Evolutionary conservation across 768 basidiomycete species (phyloP).

Genomic region (Tricholoma sp.): DNA sequence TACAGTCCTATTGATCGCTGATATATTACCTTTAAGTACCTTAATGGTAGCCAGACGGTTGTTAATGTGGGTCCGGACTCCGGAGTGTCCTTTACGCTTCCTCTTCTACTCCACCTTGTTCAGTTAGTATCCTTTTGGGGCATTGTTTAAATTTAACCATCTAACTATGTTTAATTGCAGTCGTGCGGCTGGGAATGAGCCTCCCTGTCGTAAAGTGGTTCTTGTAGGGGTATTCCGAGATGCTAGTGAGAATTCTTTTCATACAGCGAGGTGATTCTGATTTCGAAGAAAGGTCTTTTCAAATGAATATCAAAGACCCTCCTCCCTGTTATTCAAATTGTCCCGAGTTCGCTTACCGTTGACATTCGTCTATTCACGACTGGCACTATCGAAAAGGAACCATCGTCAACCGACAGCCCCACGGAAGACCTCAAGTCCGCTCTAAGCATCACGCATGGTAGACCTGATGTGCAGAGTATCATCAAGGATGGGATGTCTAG

Average conservation of each 20-base stretch:
- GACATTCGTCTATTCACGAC: too few species aligned
- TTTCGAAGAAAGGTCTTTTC: too few species aligned
- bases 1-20: too few species aligned
- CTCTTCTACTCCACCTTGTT: constrained; percentile 39
- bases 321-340: too few species aligned
- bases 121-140: constrained; percentile 26
- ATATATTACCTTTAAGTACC: too few species aligned
- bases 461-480: constrained; percentile 37
- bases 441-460: constrained; percentile 27
- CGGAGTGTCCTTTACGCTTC: constrained; percentile 44
- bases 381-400: constrained; percentile 28
- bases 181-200: constrained; percentile 18
- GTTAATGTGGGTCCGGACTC: constrained; percentile 37
- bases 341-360: too few species aligned
- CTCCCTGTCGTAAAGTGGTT: constrained; percentile 25
- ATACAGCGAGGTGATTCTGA: too few species aligned
- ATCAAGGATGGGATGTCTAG: constrained; percentile 35
- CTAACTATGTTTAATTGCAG: constrained; percentile 12
- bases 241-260: too few species aligned
- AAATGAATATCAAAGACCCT: too few species aligned
- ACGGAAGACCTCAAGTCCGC: constrained; percentile 8
- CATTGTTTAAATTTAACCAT: background rate
- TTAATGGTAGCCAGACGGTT: too few species aligned
- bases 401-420: constrained; percentile 14
- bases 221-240: too few species aligned